A percentile compares a stretch with the other conserved stretches of the same genome.
Conservation (phyloP, 768 basidiomycete species). For the Mycena pura region DNA sequence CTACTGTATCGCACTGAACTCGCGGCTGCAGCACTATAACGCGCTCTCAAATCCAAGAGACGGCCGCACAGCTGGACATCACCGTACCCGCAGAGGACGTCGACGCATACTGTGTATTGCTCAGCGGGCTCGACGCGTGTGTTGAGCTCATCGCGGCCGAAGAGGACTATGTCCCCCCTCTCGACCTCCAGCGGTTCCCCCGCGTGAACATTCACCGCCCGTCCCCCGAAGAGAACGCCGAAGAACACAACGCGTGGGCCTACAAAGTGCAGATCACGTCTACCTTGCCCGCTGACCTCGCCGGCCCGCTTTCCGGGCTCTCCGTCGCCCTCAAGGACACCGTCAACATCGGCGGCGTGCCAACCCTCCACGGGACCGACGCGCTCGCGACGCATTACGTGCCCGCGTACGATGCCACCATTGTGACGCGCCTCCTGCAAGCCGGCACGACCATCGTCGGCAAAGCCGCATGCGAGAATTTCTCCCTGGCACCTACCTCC, state of each 20-base stretch:
- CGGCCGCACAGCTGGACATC: constrained; percentile 14
- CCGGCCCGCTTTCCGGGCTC: constrained; percentile 34
- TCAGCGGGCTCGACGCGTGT: constrained; percentile 21
- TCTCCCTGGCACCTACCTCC: constrained; percentile 58
- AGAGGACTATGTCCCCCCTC: constrained; percentile 22
- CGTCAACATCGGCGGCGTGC: constrained; percentile 57
- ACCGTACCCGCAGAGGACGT: constrained; percentile 9
- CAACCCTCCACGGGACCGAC: constrained; percentile 62
- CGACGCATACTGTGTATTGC: constrained; percentile 17
- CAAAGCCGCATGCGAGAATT: constrained; percentile 81
- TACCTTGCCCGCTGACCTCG: constrained; percentile 1
- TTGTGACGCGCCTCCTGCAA: constrained; percentile 52
- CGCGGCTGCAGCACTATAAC: constrained; percentile 15
- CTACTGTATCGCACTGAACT: background rate
- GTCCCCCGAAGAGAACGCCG: constrained; percentile 16
- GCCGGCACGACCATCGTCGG: constrained; percentile 62
- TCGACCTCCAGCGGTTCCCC: constrained; percentile 23
- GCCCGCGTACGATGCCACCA: constrained; percentile 71
- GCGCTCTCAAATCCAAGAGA: constrained; percentile 14
- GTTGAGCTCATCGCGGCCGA: constrained; percentile 13
- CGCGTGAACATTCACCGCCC: constrained; percentile 22
- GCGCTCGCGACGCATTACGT: constrained; percentile 51
- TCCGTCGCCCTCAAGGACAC: constrained; percentile 69
- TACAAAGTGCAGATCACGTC: constrained; percentile 28
- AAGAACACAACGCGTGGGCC: constrained; percentile 26